phyloP scores from a whole-genome alignment of 2,329 filamentous ascomycete genomes.

The Diaporthe helianthi region DNA sequence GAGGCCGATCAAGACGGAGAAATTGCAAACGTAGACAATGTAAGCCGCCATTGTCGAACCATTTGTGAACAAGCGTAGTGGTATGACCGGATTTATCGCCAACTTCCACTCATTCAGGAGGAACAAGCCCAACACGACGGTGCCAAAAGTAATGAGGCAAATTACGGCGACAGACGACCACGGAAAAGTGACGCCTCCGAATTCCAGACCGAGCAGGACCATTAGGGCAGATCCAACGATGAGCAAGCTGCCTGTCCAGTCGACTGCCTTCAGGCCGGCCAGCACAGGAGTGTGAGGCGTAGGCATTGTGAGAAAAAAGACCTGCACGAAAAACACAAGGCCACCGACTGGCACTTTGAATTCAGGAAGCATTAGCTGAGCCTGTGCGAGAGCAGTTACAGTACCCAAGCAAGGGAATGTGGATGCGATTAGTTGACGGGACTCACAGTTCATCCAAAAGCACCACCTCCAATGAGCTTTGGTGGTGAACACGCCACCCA shows the following conservation, averaged over 20 bases:
- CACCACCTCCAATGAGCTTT: slow-evolving; percentile 71
- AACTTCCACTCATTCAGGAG: slow-evolving; percentile 75
- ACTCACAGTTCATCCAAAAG: slow-evolving; percentile 66
- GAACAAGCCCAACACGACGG: slow-evolving; percentile 69
- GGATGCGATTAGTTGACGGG: too few species aligned
- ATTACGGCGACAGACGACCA: slow-evolving; percentile 80
- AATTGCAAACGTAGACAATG: slow-evolving; percentile 73
- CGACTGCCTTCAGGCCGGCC: slow-evolving; percentile 68
- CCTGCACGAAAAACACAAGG: slow-evolving; percentile 54
- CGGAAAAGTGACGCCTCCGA: slow-evolving; percentile 77
- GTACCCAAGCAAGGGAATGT: not conserved
- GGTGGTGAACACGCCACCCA: slow-evolving; percentile 73
- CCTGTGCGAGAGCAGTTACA: too few species aligned
- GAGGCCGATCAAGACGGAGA: slow-evolving; percentile 70
- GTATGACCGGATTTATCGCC: slow-evolving; percentile 81
- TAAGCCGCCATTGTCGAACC: slow-evolving; percentile 72
- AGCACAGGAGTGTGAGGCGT: slow-evolving; percentile 69
- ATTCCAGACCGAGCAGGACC: slow-evolving; percentile 85
- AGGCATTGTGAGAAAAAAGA: slow-evolving; percentile 72
- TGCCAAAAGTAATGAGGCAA: slow-evolving; percentile 78
- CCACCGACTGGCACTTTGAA: slow-evolving; percentile 48
- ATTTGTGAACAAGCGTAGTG: slow-evolving; percentile 72
- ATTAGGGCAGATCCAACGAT: slow-evolving; percentile 83
- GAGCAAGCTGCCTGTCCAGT: slow-evolving; percentile 62
- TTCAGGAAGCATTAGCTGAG: slow-evolving; percentile 43